Evolutionary conservation across 208 protist species (phyloP).

Genomic region (Jaenimonas drosophilae): DNA sequence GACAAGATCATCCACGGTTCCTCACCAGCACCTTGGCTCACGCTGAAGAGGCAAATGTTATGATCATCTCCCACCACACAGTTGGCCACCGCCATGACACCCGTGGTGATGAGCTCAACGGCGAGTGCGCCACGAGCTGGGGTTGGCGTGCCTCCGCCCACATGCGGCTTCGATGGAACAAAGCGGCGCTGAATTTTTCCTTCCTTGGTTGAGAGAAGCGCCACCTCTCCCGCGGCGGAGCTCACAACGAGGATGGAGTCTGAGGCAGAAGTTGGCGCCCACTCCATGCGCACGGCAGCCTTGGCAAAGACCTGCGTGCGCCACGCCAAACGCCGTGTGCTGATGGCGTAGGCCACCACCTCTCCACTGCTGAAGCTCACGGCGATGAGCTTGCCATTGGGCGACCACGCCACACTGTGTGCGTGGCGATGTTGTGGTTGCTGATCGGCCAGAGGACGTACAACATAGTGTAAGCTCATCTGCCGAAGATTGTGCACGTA

Average conservation of each 20-base stretch:
- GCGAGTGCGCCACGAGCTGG: conserved; percentile 31
- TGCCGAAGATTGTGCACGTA: conserved; percentile 76
- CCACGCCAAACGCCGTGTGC: conserved; percentile 55
- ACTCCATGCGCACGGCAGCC: conserved; percentile 35
- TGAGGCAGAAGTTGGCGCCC: conserved; percentile 16
- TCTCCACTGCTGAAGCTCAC: conserved; percentile 67
- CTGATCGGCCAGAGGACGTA: too few relatives aligned
- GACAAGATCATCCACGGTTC: conserved; percentile 33
- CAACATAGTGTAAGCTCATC: conserved; percentile 30
- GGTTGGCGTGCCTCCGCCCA: conserved; percentile 16
- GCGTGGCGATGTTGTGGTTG: not conserved
- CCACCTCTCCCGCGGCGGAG: conserved; percentile 39
- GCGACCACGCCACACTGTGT: conserved; percentile 59
- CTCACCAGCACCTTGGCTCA: conserved; percentile 32
- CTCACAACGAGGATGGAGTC: conserved; percentile 45
- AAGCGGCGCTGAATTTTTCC: conserved; percentile 70
- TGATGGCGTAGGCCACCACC: conserved; percentile 61
- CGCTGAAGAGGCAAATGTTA: conserved; percentile 63
- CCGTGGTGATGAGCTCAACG: too few relatives aligned
- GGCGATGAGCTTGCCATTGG: conserved; percentile 68
- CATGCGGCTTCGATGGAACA: too few relatives aligned
- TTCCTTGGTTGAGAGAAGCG: conserved; percentile 50
- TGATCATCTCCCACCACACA: conserved; percentile 82
- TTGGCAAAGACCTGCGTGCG: conserved; percentile 34
- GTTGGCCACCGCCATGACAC: too few relatives aligned